phyloP scores from a whole-genome alignment of 768 basidiomycete species.

The Leucogyrophana mollusca region DNA sequence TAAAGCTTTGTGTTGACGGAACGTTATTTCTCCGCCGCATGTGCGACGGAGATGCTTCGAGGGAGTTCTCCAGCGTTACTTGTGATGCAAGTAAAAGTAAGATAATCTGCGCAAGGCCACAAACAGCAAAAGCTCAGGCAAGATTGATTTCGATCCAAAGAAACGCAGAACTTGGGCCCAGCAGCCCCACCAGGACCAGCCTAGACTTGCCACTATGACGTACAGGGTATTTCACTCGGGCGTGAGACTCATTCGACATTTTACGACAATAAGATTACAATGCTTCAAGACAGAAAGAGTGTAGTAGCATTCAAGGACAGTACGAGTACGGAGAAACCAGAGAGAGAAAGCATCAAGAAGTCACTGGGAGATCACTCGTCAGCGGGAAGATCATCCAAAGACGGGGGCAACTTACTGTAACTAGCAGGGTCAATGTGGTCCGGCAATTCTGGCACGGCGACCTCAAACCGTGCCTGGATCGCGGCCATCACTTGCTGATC shows the following conservation, averaged over 20 bases:
- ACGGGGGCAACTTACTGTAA: slow-evolving; percentile 69
- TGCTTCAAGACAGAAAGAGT: slow-evolving; percentile 2
- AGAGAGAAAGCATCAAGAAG: slow-evolving; percentile 36
- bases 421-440: slow-evolving; percentile 92
- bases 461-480: slow-evolving; percentile 96
- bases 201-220: too few species aligned
- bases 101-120: too few species aligned
- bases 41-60: too few species aligned
- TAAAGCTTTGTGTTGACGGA: slow-evolving; percentile 1
- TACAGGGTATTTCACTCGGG: too few species aligned
- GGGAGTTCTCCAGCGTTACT: too few species aligned
- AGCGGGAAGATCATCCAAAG: not conserved
- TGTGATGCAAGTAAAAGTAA: too few species aligned
- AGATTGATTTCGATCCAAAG: too few species aligned
- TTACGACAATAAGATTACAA: slow-evolving; percentile 19
- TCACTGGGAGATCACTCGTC: slow-evolving; percentile 29
- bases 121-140: too few species aligned
- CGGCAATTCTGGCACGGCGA: slow-evolving; percentile 93
- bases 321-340: slow-evolving; percentile 5
- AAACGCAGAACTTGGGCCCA: too few species aligned
- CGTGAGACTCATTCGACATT: slow-evolving; percentile 1
- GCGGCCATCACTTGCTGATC: slow-evolving; percentile 93
- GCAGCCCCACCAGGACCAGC: too few species aligned
- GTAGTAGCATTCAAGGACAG: slow-evolving; percentile 1
- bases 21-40: not conserved